Conservation (phyloP, 164 flowering plant genomes). For the Vitis rotundifolia region DNA sequence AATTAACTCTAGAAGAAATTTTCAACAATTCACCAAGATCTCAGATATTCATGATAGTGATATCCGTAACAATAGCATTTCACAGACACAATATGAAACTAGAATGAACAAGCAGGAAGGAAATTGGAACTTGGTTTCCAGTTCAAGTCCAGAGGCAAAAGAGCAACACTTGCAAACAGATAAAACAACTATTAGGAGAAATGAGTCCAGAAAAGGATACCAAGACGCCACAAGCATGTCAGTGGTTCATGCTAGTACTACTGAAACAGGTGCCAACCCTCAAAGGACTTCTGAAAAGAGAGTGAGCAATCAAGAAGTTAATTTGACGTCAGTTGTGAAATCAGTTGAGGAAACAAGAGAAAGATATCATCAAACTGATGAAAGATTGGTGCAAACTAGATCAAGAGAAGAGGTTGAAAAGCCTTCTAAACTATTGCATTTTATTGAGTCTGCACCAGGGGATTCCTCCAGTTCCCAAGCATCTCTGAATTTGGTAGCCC, state of each 20-base stretch:
- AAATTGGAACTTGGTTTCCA: slow-evolving; percentile 13
- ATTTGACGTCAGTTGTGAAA: slow-evolving; percentile 19
- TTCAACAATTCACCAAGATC: slow-evolving; percentile 22
- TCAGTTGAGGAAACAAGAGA: slow-evolving; percentile 19
- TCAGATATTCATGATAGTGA: slow-evolving; percentile 15
- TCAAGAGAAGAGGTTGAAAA: slow-evolving; percentile 24
- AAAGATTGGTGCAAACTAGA: slow-evolving; percentile 16
- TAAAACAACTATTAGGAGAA: slow-evolving; percentile 11
- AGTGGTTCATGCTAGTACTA: slow-evolving; percentile 20
- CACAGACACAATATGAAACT: slow-evolving; percentile 21
- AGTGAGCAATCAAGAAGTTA: slow-evolving; percentile 20
- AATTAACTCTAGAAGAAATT: slow-evolving; percentile 18
- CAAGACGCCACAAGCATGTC: slow-evolving; percentile 26
- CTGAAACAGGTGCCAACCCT: slow-evolving; percentile 10
- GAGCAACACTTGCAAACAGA: slow-evolving; percentile 13
- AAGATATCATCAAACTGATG: slow-evolving; percentile 15
- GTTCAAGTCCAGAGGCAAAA: slow-evolving; percentile 18
- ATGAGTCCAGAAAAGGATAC: slow-evolving; percentile 25
- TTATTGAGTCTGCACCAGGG: slow-evolving; percentile 19
- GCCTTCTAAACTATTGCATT: slow-evolving; percentile 15
- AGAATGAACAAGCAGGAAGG: slow-evolving; percentile 24
- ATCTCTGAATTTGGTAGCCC: slow-evolving; percentile 22
- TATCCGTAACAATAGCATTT: slow-evolving; percentile 14
- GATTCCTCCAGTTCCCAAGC: slow-evolving; percentile 30
- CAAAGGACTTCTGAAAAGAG: slow-evolving; percentile 26